phyloP scores from a whole-genome alignment of 495 filamentous ascomycete species.

The Aspergillus leporis region DNA sequence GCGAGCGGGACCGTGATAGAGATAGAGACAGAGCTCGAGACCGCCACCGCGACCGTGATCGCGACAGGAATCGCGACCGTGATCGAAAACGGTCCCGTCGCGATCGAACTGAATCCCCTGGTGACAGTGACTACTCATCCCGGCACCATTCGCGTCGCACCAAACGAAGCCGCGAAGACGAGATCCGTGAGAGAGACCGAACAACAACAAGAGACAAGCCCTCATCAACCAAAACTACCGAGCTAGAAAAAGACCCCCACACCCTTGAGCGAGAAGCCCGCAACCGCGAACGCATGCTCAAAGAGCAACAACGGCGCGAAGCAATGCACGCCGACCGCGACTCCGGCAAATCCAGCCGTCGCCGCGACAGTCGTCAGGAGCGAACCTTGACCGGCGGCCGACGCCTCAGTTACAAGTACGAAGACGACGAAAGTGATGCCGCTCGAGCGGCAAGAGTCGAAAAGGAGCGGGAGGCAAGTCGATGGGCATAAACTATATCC shows the following conservation, averaged over 20 bases:
- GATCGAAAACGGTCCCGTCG: conserved; percentile 58
- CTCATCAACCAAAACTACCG: conserved; percentile 20
- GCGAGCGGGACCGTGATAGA: conserved; percentile 45
- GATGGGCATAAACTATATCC: conserved; percentile 30
- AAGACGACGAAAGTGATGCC: conserved; percentile 54
- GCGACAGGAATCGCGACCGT: conserved; percentile 45
- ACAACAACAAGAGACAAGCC: conserved; percentile 21
- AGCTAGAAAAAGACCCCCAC: conserved; percentile 64
- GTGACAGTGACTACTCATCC: conserved; percentile 35
- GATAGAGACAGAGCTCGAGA: conserved; percentile 49
- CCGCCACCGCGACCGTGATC: conserved; percentile 45
- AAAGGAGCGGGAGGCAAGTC: conserved; percentile 45
- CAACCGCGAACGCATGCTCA: conserved; percentile 72
- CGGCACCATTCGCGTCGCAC: conserved; percentile 43
- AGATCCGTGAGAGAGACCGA: conserved; percentile 24
- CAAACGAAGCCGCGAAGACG: conserved; percentile 37
- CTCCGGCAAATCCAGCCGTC: conserved; percentile 43
- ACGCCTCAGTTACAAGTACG: conserved; percentile 59
- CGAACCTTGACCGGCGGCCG: conserved; percentile 47
- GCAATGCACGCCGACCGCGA: conserved; percentile 49
- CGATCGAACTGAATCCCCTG: conserved; percentile 47
- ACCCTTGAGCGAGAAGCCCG: conserved; percentile 75
- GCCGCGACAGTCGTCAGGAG: conserved; percentile 55
- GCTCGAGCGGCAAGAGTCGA: conserved; percentile 46
- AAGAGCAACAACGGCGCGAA: conserved; percentile 75